Evolutionary conservation across 805 yeast species (phyloP).

Genomic region (Candida wancherniae): DNA sequence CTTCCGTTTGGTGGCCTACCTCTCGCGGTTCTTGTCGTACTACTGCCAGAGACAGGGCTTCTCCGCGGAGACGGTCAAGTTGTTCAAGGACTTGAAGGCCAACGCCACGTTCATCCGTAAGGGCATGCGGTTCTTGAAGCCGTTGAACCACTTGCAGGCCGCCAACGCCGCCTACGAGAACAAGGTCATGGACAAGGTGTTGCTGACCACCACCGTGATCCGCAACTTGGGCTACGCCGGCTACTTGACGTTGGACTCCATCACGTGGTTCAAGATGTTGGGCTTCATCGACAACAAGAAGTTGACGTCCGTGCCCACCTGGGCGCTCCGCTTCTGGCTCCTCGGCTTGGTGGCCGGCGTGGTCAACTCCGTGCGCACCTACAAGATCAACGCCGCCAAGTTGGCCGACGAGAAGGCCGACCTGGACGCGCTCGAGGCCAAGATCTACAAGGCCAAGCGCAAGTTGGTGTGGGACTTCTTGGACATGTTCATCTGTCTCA

Average conservation of each 20-base stretch:
- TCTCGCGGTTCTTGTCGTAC: conserved; percentile 66
- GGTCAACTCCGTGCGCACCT: conserved; percentile 52
- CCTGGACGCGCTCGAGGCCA: conserved; percentile 35
- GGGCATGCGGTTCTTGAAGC: conserved; percentile 79
- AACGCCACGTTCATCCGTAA: conserved; percentile 73
- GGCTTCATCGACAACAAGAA: conserved; percentile 49
- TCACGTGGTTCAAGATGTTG: conserved; percentile 56
- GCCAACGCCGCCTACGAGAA: conserved; percentile 65
- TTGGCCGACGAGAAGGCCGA: conserved; percentile 24
- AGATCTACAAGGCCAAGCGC: conserved; percentile 48
- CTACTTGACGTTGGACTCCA: conserved; percentile 59
- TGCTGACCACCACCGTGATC: conserved; percentile 48
- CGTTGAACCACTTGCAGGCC: conserved; percentile 64
- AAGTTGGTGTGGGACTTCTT: conserved; percentile 72
- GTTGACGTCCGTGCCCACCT: conserved; percentile 47
- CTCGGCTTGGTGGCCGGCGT: conserved; percentile 62
- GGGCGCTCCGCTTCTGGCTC: conserved; percentile 74
- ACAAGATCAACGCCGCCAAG: conserved; percentile 42
- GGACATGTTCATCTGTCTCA: conserved; percentile 72
- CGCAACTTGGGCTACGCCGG: conserved; percentile 60
- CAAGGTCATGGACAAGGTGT: conserved; percentile 59
- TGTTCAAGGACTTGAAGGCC: conserved; percentile 52
- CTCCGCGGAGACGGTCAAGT: conserved; percentile 40
- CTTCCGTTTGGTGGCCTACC: conserved; percentile 74
- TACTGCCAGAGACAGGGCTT: conserved; percentile 56